Evolutionary conservation across 371 early-diverging fungal species (phyloP), one percentile per base, ranked within the genome.

Genomic region (Apophysomyces sp.): DNA sequence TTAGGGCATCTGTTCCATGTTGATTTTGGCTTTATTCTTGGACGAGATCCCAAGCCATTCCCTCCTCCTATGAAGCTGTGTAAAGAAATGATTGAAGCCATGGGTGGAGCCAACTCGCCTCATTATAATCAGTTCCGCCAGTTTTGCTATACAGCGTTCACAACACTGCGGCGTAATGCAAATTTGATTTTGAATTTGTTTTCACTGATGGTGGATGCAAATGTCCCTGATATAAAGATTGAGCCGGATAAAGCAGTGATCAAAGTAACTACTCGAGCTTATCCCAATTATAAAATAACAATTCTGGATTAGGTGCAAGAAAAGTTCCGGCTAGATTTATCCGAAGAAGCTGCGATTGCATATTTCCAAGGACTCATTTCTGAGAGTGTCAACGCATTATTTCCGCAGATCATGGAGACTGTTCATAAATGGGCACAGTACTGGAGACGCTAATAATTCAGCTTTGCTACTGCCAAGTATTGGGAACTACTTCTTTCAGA

Each of bases 31-130:
- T 99, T 94, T 74, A 95, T 98, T 37, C 86, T 98, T 2, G 99
- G 99, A 2, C 84, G 97, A 55, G 99, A 98, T 71, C 99, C 99
- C 0, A 98, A 98, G 69, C 98, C 98, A 8, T 98, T 98, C 81
- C 97, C 98, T 31, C 97, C 98, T 11, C 97, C 98, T 0, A 98
- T 98, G 98, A 98, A 98, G 70, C 87, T 99, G 28, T 95, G 94
- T 68, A 96, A 95, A 71, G 99, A 99, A 78, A 99, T 99, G 98
- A 95, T 98, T 26, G 99, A 99, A 66, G 95, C 94, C 0, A 97
- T 99, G 98, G 98, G 98, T 40, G 98, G 98, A 11, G 86, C 92
- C 26, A 79, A 85, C 51, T 91, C 93, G 2, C 83, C 79, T 13
- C 85, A 88, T 57, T 97, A 94, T 73, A 86, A 88, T 62, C 83